A percentile compares a stretch with the other conserved stretches of the same genome.
phyloP scores from a whole-genome alignment of 2,329 filamentous ascomycete genomes.

The Pezicula rhizophila region DNA sequence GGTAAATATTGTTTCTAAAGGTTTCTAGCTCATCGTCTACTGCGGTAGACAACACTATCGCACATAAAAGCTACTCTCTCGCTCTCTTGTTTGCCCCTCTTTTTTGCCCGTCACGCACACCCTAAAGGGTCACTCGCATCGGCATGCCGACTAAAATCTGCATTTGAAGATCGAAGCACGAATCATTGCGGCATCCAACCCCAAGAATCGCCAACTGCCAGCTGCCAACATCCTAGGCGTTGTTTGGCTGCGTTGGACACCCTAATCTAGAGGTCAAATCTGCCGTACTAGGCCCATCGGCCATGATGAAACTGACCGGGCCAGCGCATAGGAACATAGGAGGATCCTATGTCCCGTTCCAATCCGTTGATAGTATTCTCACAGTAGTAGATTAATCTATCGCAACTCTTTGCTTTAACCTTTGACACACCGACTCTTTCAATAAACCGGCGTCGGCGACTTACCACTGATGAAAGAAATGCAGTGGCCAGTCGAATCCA shows the following conservation, averaged over 20 bases:
- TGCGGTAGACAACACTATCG: neutral
- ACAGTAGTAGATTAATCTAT: neutral
- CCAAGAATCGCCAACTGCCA: slow-evolving; percentile 9
- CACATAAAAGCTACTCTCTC: neutral
- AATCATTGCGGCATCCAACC: slow-evolving; percentile 11
- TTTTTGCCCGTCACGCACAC: slow-evolving; percentile 13
- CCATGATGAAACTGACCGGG: slow-evolving; percentile 21
- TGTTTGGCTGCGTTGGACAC: slow-evolving; percentile 12
- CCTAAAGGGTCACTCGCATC: slow-evolving; percentile 7
- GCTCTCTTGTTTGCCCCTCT: neutral
- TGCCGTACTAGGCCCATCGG: slow-evolving; percentile 13
- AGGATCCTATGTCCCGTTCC: slow-evolving; percentile 8
- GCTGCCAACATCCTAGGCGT: slow-evolving; percentile 7
- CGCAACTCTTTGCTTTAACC: neutral
- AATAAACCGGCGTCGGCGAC: neutral
- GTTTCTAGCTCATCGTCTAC: too few species aligned
- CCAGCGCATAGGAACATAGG: slow-evolving; percentile 26
- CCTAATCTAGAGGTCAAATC: slow-evolving; percentile 13
- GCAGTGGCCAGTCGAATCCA: slow-evolving; percentile 8
- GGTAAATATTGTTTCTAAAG: neutral
- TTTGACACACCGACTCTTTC: slow-evolving; percentile 1
- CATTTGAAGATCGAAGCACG: slow-evolving; percentile 20
- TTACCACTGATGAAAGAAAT: neutral
- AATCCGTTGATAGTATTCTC: neutral
- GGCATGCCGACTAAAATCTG: slow-evolving; percentile 15